Base-by-base conservation (phyloP, 2,329 filamentous ascomycete genomes). In the Nannizzia gypsea region DNA sequence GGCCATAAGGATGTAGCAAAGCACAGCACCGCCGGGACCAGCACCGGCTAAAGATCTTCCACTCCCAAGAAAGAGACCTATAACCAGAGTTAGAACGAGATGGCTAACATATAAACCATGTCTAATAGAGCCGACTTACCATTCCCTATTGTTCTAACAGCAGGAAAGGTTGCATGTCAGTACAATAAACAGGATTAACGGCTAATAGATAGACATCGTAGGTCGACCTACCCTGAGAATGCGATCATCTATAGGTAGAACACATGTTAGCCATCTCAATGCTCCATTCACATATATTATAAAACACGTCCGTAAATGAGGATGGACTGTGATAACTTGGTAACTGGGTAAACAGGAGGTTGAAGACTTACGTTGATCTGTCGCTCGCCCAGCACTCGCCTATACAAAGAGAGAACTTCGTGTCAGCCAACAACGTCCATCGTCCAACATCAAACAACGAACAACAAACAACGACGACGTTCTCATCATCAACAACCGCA, bases 1-100 rank as follows among this genome's bases (percentile, higher is more conserved):
- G 24, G 74, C 75, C 66, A 76, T 75, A 20, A 78, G 67, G 0
- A 76, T 59, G 59, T 77, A 77, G 38, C 67, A 67, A 28, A 76
- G 60, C 24, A 76, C 69, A 13, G 74, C 71, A 20, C 73, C 73
- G 2, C 74, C 74, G 8, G 74, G 73, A 4, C 74, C 74, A 24
- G 72, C 74, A n/a, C 67, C 68, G 6, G 73, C 72, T 20, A 76
- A 67, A 0, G 73, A 74, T 60, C 64, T 68, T 4, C 74, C 74
- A 63, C 71, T 73, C 20, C 73, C 73, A 20, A 76, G 67, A 58
- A 76, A 76, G 3, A 76, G 67, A 13, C 72, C 72, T 73, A 40
- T 24, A 2, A 36, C 26, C 50, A 62, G 56, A n/a, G 28, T 60
- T n/a, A 58, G 13, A 59, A 34, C 26, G 34, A 38, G 17, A 46